phyloP scores from a whole-genome alignment of 805 yeast species.

The Wickerhamiella occidentalis region DNA sequence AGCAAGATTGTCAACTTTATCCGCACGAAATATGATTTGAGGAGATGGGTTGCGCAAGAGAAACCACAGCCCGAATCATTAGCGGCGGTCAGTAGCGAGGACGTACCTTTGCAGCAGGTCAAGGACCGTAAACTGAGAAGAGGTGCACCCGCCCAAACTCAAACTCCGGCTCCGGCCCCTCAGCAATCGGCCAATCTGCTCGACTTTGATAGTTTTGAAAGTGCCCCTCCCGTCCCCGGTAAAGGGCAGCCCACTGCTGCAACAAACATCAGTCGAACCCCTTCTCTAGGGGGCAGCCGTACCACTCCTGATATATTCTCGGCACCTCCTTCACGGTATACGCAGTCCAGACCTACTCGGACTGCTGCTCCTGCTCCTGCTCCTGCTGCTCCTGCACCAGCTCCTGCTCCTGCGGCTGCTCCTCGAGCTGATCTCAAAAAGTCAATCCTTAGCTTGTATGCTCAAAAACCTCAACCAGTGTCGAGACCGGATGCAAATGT shows the following conservation, averaged over 20 bases:
- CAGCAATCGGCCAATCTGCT: conserved; percentile 9
- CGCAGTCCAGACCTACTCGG: background rate
- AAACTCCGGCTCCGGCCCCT: background rate
- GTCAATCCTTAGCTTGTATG: conserved; percentile 77
- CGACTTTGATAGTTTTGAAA: conserved; percentile 19
- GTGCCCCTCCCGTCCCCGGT: conserved; percentile 11
- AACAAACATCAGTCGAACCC: conserved; percentile 1
- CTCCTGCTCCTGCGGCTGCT: conserved; percentile 19
- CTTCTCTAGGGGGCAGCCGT: background rate
- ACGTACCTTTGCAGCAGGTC: conserved; percentile 11
- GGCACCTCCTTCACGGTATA: background rate
- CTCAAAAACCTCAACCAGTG: conserved; percentile 41
- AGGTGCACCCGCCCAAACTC: background rate
- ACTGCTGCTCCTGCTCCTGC: conserved; percentile 7
- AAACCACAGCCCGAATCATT: conserved; percentile 50
- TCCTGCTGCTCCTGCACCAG: conserved; percentile 17
- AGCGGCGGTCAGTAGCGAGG: conserved; percentile 9
- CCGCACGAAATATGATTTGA: conserved; percentile 80
- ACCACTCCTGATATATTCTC: background rate
- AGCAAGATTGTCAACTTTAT: conserved; percentile 80
- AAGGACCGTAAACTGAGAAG: background rate
- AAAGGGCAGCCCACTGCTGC: background rate
- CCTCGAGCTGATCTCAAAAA: conserved; percentile 78
- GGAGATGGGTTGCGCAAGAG: conserved; percentile 55
- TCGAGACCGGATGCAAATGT: conserved; percentile 16